Evolutionary conservation across 805 yeast genomes (phyloP).

Genomic region (Kuraishia piskuri): DNA sequence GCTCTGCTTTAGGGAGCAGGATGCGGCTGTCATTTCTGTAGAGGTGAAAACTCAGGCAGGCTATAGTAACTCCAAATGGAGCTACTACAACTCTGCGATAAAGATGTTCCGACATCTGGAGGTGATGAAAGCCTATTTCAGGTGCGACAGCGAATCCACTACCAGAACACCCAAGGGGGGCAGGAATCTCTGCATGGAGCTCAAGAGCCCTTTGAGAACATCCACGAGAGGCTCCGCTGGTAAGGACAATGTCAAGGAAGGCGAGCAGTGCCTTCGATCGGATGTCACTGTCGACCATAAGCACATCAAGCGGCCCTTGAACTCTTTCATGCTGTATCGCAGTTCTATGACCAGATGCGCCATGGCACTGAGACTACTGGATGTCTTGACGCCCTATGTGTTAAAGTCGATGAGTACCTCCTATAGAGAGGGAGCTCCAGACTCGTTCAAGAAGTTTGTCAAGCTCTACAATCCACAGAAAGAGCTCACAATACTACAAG

Average conservation of each 20-base stretch:
- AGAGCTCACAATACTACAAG: slow-evolving; percentile 10
- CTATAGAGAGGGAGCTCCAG: slow-evolving; percentile 3
- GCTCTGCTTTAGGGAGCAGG: slow-evolving; percentile 1
- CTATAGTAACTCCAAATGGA: slow-evolving; percentile 9
- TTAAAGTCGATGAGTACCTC: slow-evolving; percentile 10
- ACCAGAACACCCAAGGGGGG: slow-evolving; percentile 1
- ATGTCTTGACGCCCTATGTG: slow-evolving; percentile 10
- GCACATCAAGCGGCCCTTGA: slow-evolving; percentile 35
- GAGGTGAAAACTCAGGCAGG: slow-evolving; percentile 21
- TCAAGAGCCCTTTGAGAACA: not conserved
- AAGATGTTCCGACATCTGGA: slow-evolving; percentile 12
- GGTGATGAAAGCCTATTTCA: slow-evolving; percentile 17
- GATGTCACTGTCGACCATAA: not conserved
- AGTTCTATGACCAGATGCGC: slow-evolving; percentile 33
- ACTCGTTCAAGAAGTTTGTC: slow-evolving; percentile 1
- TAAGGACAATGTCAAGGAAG: not conserved
- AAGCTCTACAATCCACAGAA: slow-evolving; percentile 10
- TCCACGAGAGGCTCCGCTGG: not conserved
- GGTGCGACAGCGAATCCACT: slow-evolving; percentile 12
- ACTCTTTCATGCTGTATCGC: slow-evolving; percentile 39
- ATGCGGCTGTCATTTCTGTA: slow-evolving; percentile 8
- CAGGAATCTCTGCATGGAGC: not conserved
- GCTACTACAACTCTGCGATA: slow-evolving; percentile 13
- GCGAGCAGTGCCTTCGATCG: not conserved
- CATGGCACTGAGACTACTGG: slow-evolving; percentile 18